Base-by-base conservation (phyloP, 1,284 basidiomycete species). In the Austroboletus novae-zelandiae region DNA sequence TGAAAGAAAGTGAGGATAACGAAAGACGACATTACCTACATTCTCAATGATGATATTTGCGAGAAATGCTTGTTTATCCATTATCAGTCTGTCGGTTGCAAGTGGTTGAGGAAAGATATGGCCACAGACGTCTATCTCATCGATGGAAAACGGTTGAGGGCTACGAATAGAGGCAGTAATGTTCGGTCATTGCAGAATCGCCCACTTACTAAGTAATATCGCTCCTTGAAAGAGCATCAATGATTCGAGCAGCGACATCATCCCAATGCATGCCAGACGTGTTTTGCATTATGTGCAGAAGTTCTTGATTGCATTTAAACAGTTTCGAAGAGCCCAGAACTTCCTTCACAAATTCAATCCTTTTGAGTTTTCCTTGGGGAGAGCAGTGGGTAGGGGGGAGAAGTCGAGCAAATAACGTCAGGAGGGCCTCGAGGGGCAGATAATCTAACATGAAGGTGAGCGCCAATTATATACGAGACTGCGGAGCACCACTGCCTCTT, bases 101-200 rank as follows among this genome's bases (percentile, higher is more conserved):
- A 68, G 70, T 25, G 66, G 58, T 40, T 73, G 64, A 15, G 64
- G 61, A 45, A 64, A 71, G 31, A 61, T 58, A 30, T 54, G 57
- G n/a, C 65, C 73, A 44, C 71, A 69, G 7, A 76, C 66, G 18
- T 62, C 53, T 47, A 84, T 70, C 45, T 71, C 66, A 5, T 66
- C 61, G 14, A 78, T 66, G 18, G 67, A 57, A 55, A 86, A 84
- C 9, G 81, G 79, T 50, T 86, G 84, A 9, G 84, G 81, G 56
- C 84, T 86, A 41, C 7, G 23, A 47, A 42, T 37, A 34, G 27
- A 52, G 9, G 15, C 6, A 35, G 53, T 36, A 52, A 53, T 52
- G 2, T 20, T 17, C 13, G 40, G 47, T 41, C 43, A 17, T 39
- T 36, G 7, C 20, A 32, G 14, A 39, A 41, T 9, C 29, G 30